Percentiles rank a stretch among this genome's conserved stretches.
Conservation (phyloP, 2,329 filamentous ascomycete genomes). For the Pestalotiopsis sp. region DNA sequence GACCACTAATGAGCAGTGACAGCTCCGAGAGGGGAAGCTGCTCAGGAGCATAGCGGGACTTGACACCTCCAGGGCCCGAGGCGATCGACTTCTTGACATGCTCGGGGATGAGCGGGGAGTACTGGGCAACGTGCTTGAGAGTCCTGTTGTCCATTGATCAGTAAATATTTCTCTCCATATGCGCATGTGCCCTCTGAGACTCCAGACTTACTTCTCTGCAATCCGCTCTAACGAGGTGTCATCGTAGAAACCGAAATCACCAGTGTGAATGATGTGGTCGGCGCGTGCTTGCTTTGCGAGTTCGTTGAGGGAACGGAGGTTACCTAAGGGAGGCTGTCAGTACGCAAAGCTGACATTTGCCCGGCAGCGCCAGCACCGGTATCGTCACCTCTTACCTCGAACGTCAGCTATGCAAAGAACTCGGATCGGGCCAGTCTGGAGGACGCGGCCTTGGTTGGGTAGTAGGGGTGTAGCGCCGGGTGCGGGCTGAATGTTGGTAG, state of each 20-base stretch:
- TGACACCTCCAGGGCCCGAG: slow-evolving; percentile 73
- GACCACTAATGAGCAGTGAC: slow-evolving; percentile 81
- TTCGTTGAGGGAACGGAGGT: slow-evolving; percentile 92
- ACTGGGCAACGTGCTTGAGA: slow-evolving; percentile 96
- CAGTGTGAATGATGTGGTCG: slow-evolving; percentile 97
- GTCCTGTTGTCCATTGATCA: slow-evolving; percentile 59
- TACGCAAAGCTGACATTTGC: background rate
- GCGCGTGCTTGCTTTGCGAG: slow-evolving; percentile 92
- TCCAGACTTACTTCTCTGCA: slow-evolving; percentile 81
- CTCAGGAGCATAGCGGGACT: slow-evolving; percentile 77
- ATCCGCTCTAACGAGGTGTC: slow-evolving; percentile 93
- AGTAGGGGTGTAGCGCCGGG: slow-evolving; percentile 64
- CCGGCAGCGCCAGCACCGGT: background rate
- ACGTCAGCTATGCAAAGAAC: slow-evolving; percentile 73
- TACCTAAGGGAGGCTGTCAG: slow-evolving; percentile 58
- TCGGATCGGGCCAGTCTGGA: slow-evolving; percentile 65
- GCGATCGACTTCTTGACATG: slow-evolving; percentile 67
- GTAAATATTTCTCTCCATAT: background rate
- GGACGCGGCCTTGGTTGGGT: slow-evolving; percentile 66
- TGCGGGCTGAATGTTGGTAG: slow-evolving; percentile 46
- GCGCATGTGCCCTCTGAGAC: background rate
- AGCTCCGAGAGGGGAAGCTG: slow-evolving; percentile 93
- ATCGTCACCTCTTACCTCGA: slow-evolving; percentile 52
- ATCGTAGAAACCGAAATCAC: slow-evolving; percentile 99
- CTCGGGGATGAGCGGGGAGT: slow-evolving; percentile 90